Evolutionary conservation across 345 rosid genomes (phyloP).

Genomic region (Pistacia vera): DNA sequence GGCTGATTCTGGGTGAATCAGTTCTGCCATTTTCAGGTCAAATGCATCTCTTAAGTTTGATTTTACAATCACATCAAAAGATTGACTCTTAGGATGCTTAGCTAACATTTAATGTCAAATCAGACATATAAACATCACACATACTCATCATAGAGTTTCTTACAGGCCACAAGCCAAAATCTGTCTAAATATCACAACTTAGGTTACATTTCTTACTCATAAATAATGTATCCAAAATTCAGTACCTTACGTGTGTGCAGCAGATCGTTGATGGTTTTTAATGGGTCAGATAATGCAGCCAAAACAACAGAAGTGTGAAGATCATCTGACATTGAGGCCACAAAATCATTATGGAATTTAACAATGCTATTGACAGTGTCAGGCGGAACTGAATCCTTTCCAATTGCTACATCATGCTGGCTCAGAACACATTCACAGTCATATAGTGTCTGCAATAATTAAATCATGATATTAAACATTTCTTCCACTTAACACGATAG

Average conservation of each 20-base stretch:
- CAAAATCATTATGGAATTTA: slow-evolving; percentile 54
- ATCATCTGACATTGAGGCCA: slow-evolving; percentile 92
- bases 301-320: slow-evolving; percentile 78
- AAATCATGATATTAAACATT: slow-evolving; percentile 18
- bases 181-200: neutral
- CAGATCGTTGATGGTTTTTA: slow-evolving; percentile 83
- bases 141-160: slow-evolving; percentile 2
- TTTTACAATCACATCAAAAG: neutral
- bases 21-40: neutral
- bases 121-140: neutral
- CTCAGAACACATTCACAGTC: slow-evolving; percentile 66
- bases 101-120: neutral
- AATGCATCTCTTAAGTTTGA: neutral
- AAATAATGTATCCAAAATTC: slow-evolving; percentile 11
- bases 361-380: slow-evolving; percentile 46
- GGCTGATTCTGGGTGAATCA: neutral
- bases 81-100: neutral
- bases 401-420: slow-evolving; percentile 38
- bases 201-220: neutral
- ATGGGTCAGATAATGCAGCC: slow-evolving; percentile 85
- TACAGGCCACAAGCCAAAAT: neutral
- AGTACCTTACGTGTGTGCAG: slow-evolving; percentile 80
- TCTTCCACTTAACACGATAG: neutral
- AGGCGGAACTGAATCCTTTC: slow-evolving; percentile 44
- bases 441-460: slow-evolving; percentile 68